phyloP scores from a whole-genome alignment of 2,329 filamentous ascomycete species.

The Sporothrix dimorphospora region DNA sequence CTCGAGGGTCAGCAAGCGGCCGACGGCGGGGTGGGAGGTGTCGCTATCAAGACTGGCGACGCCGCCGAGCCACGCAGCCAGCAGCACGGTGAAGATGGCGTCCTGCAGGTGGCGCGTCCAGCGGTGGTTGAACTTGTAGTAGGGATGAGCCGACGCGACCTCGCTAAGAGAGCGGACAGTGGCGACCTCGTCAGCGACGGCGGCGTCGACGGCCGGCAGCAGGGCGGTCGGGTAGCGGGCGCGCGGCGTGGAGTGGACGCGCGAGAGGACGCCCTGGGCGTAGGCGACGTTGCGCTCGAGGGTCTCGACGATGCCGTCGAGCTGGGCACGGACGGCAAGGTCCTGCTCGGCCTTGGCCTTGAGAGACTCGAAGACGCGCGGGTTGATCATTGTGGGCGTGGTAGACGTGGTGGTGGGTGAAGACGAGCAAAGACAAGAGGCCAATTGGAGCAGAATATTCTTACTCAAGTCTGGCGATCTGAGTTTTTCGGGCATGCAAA shows the following conservation, averaged over 20 bases:
- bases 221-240: constrained; percentile 61
- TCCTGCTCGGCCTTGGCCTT: constrained; percentile 92
- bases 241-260: constrained; percentile 84
- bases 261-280: constrained; percentile 80
- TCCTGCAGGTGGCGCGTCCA: constrained; percentile 87
- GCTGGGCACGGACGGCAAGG: constrained; percentile 75
- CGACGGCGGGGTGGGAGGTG: constrained; percentile 52
- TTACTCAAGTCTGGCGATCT: neutral
- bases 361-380: constrained; percentile 82
- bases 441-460: neutral
- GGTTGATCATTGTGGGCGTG: constrained; percentile 65
- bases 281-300: constrained; percentile 83
- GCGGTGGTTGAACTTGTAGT: constrained; percentile 93
- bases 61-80: constrained; percentile 78
- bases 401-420: neutral
- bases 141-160: constrained; percentile 82
- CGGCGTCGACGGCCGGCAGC: constrained; percentile 70
- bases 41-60: neutral
- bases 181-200: constrained; percentile 71
- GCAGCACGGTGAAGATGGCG: constrained; percentile 62
- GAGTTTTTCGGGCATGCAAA: neutral
- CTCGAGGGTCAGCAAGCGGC: constrained; percentile 80
- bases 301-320: constrained; percentile 77
- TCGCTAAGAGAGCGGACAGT: constrained; percentile 70
- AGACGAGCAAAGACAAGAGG: neutral